These are phyloP conservation scores for Triticum aestivum DNA, from an alignment of 176 grass and related monocot species.

Conservation along the genomic window DNA sequence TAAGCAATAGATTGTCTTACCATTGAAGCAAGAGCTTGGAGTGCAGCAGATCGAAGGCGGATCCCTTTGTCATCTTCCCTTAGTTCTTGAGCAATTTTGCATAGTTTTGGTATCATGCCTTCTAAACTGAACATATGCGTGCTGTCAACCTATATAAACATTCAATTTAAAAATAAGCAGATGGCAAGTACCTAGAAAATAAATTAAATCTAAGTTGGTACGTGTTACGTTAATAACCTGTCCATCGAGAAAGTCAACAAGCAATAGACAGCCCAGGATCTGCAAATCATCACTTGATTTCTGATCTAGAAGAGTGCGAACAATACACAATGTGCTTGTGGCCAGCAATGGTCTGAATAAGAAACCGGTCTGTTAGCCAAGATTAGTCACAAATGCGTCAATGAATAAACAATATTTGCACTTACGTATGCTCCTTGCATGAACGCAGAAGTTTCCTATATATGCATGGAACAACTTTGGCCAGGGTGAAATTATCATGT, in stretches of 20 bases:
- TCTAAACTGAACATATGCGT: slow-evolving; percentile 97
- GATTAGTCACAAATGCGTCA: slow-evolving; percentile 2
- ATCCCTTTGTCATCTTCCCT: slow-evolving; percentile 73
- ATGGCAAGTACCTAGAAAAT: slow-evolving; percentile 11
- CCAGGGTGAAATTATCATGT: slow-evolving; percentile 63
- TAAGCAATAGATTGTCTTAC: slow-evolving; percentile 43
- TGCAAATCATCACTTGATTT: slow-evolving; percentile 63
- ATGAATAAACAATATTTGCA: slow-evolving; percentile 17
- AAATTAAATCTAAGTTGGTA: not conserved
- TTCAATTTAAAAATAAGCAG: slow-evolving; percentile 25
- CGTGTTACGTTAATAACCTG: slow-evolving; percentile 52
- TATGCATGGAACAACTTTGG: slow-evolving; percentile 81
- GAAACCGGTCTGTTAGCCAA: slow-evolving; percentile 21
- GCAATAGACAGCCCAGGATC: slow-evolving; percentile 71
- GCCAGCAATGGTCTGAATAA: slow-evolving; percentile 79
- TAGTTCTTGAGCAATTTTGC: slow-evolving; percentile 71
- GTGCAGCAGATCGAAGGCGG: slow-evolving; percentile 60
- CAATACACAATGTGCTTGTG: slow-evolving; percentile 73
- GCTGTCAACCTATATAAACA: slow-evolving; percentile 75
- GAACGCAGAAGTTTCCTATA: slow-evolving; percentile 85
- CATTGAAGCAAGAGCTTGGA: slow-evolving; percentile 93
- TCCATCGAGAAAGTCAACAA: slow-evolving; percentile 83
- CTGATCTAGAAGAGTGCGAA: slow-evolving; percentile 83
- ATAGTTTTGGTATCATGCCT: slow-evolving; percentile 91
- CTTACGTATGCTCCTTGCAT: slow-evolving; percentile 92